Percentiles rank a stretch among this genome's conserved stretches.
phyloP scores from a whole-genome alignment of 495 filamentous ascomycete genomes.

The Aspergillus coremiiformis region DNA sequence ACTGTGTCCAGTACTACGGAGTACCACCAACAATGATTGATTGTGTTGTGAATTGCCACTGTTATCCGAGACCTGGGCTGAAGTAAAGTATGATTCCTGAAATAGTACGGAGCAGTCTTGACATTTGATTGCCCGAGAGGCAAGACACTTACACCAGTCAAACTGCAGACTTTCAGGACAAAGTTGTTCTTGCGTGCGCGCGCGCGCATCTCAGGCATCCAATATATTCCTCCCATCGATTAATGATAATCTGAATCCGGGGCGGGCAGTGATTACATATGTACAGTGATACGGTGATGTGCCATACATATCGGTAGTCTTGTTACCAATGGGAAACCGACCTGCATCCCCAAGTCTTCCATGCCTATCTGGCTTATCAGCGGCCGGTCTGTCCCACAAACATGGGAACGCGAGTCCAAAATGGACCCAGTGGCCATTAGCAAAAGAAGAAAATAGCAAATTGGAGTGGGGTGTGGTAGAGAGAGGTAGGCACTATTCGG shows the following conservation, averaged over 20 bases:
- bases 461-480: slow-evolving; percentile 5
- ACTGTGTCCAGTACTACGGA: no score
- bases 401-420: slow-evolving; percentile 7
- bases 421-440: slow-evolving; percentile 9
- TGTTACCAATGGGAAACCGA: slow-evolving; percentile 11
- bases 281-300: slow-evolving; percentile 8
- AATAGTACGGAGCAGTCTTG: background rate
- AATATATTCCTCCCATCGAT: background rate
- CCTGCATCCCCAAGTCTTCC: background rate
- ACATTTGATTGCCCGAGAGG: background rate
- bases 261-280: background rate
- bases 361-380: slow-evolving; percentile 18
- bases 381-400: slow-evolving; percentile 13
- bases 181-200: background rate
- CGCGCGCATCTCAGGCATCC: background rate
- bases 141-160: background rate
- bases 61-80: slow-evolving; percentile 2
- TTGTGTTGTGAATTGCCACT: slow-evolving; percentile 1
- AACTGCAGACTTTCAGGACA: background rate
- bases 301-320: slow-evolving; percentile 8
- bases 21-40: no score
- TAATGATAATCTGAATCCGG: slow-evolving; percentile 7
- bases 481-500: no score
- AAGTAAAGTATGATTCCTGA: slow-evolving; percentile 1
- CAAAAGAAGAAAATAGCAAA: slow-evolving; percentile 8